phyloP scores from a whole-genome alignment of 441 rosid species.

The Hura crepitans region DNA sequence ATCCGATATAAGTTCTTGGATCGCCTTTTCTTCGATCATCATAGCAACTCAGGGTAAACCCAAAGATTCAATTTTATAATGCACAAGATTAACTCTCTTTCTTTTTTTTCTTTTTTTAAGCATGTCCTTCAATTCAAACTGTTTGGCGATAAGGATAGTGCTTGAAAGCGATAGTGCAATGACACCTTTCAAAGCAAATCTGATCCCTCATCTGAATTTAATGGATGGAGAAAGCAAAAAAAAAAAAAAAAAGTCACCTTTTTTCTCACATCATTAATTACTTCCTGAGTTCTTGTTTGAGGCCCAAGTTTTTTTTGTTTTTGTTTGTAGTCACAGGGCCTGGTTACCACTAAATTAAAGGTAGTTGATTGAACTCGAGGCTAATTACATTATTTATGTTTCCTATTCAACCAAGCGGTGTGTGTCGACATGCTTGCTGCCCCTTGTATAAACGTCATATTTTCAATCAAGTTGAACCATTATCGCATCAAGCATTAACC shows the following conservation, averaged over 20 bases:
- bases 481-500: neutral
- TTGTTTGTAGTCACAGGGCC: too few species aligned
- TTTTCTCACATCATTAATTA: too few species aligned
- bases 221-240: neutral
- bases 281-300: too few species aligned
- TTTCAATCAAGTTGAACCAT: neutral
- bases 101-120: neutral
- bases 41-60: too few species aligned
- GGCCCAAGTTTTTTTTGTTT: neutral
- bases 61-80: too few species aligned
- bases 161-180: constrained; percentile 17
- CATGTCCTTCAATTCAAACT: neutral
- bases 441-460: neutral
- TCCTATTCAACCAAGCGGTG: too few species aligned
- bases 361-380: too few species aligned
- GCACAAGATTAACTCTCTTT: neutral
- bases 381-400: too few species aligned
- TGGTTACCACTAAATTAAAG: neutral
- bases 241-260: neutral
- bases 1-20: too few species aligned
- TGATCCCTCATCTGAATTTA: constrained; percentile 17
- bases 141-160: constrained; percentile 4
- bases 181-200: constrained; percentile 1
- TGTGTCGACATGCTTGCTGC: constrained; percentile 5
- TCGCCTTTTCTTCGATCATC: too few species aligned